Evolutionary conservation across 2,329 filamentous ascomycete species (phyloP), one percentile per base, ranked within the genome.

Genomic region (Aspergillus sojae): DNA sequence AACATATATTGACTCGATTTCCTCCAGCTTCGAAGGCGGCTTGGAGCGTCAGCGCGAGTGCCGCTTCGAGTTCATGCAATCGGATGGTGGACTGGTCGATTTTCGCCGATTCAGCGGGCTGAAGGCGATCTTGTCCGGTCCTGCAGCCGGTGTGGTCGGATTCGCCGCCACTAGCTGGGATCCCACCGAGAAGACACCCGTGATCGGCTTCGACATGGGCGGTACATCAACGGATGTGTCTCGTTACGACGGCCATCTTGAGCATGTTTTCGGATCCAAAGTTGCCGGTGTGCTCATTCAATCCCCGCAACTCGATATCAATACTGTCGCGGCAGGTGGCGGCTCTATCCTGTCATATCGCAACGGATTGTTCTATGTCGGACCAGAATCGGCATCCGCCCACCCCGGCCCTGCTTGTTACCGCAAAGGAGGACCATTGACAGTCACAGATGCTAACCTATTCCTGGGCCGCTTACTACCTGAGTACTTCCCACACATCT

Each of bases 151-250:
- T 53, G 94, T 97, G 0, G 94, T 97, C 0, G 94, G 94, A 4
- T 97, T 97, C 76, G 93, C 94, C 21, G 88, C 94, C 23, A 97
- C 94, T 0, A 95, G 91, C 1, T 97, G 95, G 75, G 94, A 97
- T 68, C 85, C 90, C 0, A 83, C 90, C 57, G 95, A 92, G 4
- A 91, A 89, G 73, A 92, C 87, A 0, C 93, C 93, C 0, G 91
- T 97, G 4, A 97, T 97, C 71, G 94, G 94, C 0, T 97, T 97
- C 72, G 94, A 97, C 70, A 97, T 97, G 94, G 93, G 93, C 43
- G 94, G 94, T 12, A 97, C 94, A 0, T 94, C 90, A 62, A 97
- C 94, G 0, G 94, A 97, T 76, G 76, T 97, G 11, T 96, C 92
- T 39, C 85, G 94, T 56, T 97, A 94, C 71, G 92, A 91, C 64